Base-by-base conservation (phyloP, 495 filamentous ascomycete genomes). In the Amorphotheca resinae region DNA sequence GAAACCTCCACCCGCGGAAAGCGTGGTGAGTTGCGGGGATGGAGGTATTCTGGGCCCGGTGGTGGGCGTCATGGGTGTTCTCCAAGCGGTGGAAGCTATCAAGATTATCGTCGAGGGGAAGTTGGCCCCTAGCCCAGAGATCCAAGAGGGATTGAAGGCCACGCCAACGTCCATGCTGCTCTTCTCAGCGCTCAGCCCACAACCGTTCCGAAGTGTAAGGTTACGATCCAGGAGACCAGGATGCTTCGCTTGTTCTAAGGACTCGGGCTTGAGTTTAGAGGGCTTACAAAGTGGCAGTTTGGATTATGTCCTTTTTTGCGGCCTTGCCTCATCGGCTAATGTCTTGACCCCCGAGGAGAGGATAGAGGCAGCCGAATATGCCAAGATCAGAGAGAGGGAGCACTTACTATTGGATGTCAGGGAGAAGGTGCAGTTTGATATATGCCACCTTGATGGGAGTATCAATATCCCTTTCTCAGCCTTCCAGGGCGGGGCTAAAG, bases 31-130 rank as follows among this genome's bases (percentile, higher is more conserved):
- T 42, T 98, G 91, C 57, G 84, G 87, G 11, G 91, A 98, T 54
- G 87, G 85, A 1, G 91, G 91, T 2, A 85, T 98, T 31, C 47
- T 98, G 6, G 91, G 91, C 0, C 84, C 91, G 0, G 89, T 95
- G 0, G 91, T 98, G 0, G 91, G 91, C 1, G 73, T 82, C 8
- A 95, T 98, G 88, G 91, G 91, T 3, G 79, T 94, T 2, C 61
- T 94, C 31, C 87, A 95, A 62, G 91, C 91, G 0, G 64, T 88
- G 23, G 87, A 95, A 60, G 77, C 87, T 5, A 80, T 98, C 54
- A 93, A 94, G 54, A 57, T 95, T 2, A 65, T 96, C 15, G 67
- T 70, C 0, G 54, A 62, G 0, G 60, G 53, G 12, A 51, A 41
- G 22, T 35, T 51, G 48, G 1, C 50, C 58, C 14, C 9, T 46